These are phyloP conservation scores for Chaetomidium leptoderma DNA, from an alignment of 495 filamentous ascomycete genomes.

Conservation along the genomic window DNA sequence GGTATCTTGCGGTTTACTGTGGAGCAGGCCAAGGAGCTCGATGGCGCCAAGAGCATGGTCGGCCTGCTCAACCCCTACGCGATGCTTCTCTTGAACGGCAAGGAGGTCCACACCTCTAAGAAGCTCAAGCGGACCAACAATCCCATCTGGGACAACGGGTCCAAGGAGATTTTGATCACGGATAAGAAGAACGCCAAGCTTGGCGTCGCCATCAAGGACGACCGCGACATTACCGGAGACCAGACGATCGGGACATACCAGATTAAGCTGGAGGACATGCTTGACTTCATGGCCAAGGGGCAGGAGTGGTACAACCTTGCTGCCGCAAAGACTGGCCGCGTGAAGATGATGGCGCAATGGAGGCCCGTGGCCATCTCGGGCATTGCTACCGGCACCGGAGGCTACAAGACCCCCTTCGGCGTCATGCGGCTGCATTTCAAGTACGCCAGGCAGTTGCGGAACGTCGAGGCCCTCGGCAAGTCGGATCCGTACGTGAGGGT, in stretches of 20 bases:
- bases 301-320: constrained; percentile 93
- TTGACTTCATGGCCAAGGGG: constrained; percentile 85
- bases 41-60: constrained; percentile 81
- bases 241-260: constrained; percentile 86
- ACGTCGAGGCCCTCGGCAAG: constrained; percentile 92
- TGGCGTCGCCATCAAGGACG: constrained; percentile 90
- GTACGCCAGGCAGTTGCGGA: constrained; percentile 74
- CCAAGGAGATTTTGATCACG: constrained; percentile 89
- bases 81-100: constrained; percentile 79
- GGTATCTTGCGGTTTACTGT: constrained; percentile 91
- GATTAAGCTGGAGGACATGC: constrained; percentile 89
- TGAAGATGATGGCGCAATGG: constrained; percentile 87
- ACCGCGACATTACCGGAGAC: constrained; percentile 77
- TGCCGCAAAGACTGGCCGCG: constrained; percentile 75
- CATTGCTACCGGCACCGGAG: constrained; percentile 66
- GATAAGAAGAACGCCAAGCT: constrained; percentile 85
- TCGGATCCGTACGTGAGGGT: constrained; percentile 92
- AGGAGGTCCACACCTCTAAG: constrained; percentile 76
- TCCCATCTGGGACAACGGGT: constrained; percentile 84
- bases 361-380: constrained; percentile 86
- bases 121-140: constrained; percentile 95
- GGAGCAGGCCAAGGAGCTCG: constrained; percentile 93
- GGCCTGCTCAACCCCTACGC: constrained; percentile 90
- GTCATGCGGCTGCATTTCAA: constrained; percentile 93
- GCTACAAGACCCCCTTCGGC: constrained; percentile 88